Evolutionary conservation across 2,329 filamentous ascomycete genomes (phyloP), one percentile per base, ranked within the genome.

Genomic region (Aspergillus jensenii): DNA sequence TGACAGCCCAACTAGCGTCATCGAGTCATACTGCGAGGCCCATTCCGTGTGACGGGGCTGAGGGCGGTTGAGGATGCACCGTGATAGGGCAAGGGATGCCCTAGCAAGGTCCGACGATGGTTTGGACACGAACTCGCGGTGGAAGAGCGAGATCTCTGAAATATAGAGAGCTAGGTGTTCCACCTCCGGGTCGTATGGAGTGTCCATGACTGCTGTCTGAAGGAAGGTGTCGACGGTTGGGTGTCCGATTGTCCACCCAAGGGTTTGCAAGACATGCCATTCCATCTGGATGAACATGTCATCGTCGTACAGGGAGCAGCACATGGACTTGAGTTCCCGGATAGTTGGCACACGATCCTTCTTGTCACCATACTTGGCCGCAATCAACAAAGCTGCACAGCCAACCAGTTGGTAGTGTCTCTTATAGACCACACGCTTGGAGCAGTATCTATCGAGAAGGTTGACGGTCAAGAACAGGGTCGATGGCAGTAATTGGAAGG

Each of bases 271-370:
- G 39, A 99, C 93, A 76, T 99, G 95, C 93, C 96, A 98, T 80
- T 99, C 95, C 95, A 99, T 99, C 78, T 99, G 95, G 11, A 93
- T 93, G 79, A 99, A 99, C 95, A 99, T 99, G 79, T 96, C 93
- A 50, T 96, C 92, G 70, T 99, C 95, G 78, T 99, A 99, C 40
- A 98, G 84, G 39, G 90, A 93, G 79, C 95, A 98, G 84, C 95
- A 99, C 95, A 99, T 98, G 66, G 93, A 96, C 84, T 96, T 96
- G 64, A 99, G 83, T 75, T 99, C 95, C 73, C 91, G 88, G 73
- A 99, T 96, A 64, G 96, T 95, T 4, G 95, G 95, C n/a, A 99
- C 95, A 52, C 93, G 87, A 72, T 99, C 95, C 81, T 99, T 99
- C 82, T 95, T 93, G 79, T 99, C 95, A 58, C 93, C 93, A 73